A percentile compares a stretch with the other conserved stretches of the same genome.
These are phyloP conservation scores for Russula dissimulans DNA, from an alignment of 768 basidiomycete species.

Conservation along the genomic window DNA sequence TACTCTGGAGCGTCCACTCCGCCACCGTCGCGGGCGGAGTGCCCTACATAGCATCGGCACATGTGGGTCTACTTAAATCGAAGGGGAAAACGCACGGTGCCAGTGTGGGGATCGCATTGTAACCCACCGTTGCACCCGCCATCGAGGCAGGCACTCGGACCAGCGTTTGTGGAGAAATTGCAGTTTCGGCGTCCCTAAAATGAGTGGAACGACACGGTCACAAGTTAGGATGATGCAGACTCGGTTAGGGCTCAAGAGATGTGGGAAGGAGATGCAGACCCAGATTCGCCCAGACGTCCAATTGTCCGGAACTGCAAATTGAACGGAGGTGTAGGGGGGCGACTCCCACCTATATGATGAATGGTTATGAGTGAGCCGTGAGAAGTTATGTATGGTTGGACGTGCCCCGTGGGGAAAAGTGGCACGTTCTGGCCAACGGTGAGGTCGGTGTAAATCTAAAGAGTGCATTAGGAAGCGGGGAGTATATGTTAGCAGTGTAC, in stretches of 20 bases:
- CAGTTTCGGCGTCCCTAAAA: constrained; percentile 21
- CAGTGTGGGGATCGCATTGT: constrained; percentile 20
- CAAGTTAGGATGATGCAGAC: background rate
- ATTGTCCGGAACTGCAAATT: constrained; percentile 22
- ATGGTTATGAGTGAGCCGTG: background rate
- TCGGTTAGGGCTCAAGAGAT: too few relatives aligned
- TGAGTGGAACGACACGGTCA: background rate
- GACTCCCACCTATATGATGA: constrained; percentile 17
- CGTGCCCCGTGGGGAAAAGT: constrained; percentile 11
- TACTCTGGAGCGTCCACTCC: constrained; percentile 50
- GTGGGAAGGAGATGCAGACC: constrained; percentile 8
- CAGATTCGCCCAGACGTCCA: constrained; percentile 24
- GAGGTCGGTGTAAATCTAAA: constrained; percentile 17
- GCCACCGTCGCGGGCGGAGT: constrained; percentile 64
- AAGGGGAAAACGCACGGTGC: constrained; percentile 16
- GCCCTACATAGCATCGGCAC: constrained; percentile 29
- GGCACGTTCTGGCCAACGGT: background rate
- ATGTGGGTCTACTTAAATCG: background rate
- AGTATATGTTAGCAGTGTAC: too few relatives aligned
- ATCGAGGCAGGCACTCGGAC: constrained; percentile 20
- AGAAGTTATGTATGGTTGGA: background rate
- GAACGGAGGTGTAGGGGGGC: constrained; percentile 10
- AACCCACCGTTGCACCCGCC: constrained; percentile 25
- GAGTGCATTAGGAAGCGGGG: background rate
- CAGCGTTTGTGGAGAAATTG: constrained; percentile 19